Percentiles rank a stretch among this genome's conserved stretches.
These are phyloP conservation scores for Fusarium acutatum DNA, from an alignment of 2,329 filamentous ascomycete genomes.

Conservation along the genomic window DNA sequence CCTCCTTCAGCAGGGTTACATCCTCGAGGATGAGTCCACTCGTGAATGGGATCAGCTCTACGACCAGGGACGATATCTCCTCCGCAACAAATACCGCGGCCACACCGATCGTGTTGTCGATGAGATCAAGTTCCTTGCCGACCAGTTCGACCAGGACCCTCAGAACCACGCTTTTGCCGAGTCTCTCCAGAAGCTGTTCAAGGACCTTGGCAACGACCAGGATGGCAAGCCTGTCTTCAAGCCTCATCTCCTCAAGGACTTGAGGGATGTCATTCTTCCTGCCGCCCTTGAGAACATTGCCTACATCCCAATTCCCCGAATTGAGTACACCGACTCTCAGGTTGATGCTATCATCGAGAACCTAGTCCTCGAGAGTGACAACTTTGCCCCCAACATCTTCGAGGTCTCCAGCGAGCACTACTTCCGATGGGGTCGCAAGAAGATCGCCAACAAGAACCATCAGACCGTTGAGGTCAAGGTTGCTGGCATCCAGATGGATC, in stretches of 20 bases:
- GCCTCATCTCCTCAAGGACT: slow-evolving; percentile 88
- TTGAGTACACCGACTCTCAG: slow-evolving; percentile 87
- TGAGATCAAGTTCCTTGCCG: slow-evolving; percentile 87
- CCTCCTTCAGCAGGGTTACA: slow-evolving; percentile 88
- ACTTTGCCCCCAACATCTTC: slow-evolving; percentile 91
- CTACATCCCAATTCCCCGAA: slow-evolving; percentile 92
- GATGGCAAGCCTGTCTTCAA: slow-evolving; percentile 90
- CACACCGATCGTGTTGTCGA: slow-evolving; percentile 89
- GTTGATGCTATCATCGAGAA: slow-evolving; percentile 94
- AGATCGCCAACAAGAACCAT: slow-evolving; percentile 79
- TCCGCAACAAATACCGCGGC: slow-evolving; percentile 85
- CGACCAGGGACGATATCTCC: slow-evolving; percentile 84
- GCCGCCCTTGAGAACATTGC: slow-evolving; percentile 82
- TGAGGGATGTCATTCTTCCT: slow-evolving; percentile 87
- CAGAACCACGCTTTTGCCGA: slow-evolving; percentile 84
- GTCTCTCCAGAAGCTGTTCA: slow-evolving; percentile 85
- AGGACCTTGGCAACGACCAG: slow-evolving; percentile 84
- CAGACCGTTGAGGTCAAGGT: slow-evolving; percentile 86
- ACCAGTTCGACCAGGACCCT: slow-evolving; percentile 88
- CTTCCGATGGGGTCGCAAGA: slow-evolving; percentile 94
- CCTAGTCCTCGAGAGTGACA: slow-evolving; percentile 93
- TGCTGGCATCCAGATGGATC: slow-evolving; percentile 90
- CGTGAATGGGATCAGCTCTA: slow-evolving; percentile 86
- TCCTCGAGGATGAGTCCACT: slow-evolving; percentile 82
- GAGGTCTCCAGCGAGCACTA: slow-evolving; percentile 94